These are phyloP conservation scores for Ailanthus altissimus DNA, from an alignment of 345 rosid genomes.

Conservation along the genomic window DNA sequence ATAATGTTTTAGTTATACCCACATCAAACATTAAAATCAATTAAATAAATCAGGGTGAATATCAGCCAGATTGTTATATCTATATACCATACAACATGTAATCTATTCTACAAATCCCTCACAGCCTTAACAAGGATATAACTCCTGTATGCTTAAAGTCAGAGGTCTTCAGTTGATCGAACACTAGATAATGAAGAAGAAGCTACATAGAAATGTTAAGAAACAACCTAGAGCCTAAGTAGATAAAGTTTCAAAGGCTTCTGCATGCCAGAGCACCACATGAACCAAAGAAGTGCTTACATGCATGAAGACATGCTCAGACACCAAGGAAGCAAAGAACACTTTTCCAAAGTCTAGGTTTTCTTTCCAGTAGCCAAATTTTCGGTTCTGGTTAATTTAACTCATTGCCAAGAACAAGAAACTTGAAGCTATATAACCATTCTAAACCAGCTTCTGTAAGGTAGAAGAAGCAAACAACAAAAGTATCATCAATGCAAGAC, in stretches of 20 bases:
- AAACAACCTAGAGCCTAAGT: neutral
- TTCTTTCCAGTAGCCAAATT: neutral
- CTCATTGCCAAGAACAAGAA: neutral
- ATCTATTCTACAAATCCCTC: neutral
- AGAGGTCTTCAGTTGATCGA: neutral
- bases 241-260: neutral
- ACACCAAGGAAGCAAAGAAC: neutral
- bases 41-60: neutral
- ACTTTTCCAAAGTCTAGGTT: neutral
- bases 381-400: neutral
- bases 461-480: neutral
- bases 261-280: neutral
- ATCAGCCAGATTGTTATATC: neutral
- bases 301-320: neutral
- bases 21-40: slow-evolving; percentile 15
- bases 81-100: neutral
- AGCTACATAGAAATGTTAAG: neutral
- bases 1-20: slow-evolving; percentile 11
- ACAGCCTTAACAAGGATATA: neutral
- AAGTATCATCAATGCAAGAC: neutral
- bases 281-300: neutral
- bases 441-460: neutral
- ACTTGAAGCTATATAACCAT: neutral
- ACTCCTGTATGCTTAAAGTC: neutral
- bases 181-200: neutral